phyloP scores from a whole-genome alignment of 768 basidiomycete species.

The Boletus edulis region DNA sequence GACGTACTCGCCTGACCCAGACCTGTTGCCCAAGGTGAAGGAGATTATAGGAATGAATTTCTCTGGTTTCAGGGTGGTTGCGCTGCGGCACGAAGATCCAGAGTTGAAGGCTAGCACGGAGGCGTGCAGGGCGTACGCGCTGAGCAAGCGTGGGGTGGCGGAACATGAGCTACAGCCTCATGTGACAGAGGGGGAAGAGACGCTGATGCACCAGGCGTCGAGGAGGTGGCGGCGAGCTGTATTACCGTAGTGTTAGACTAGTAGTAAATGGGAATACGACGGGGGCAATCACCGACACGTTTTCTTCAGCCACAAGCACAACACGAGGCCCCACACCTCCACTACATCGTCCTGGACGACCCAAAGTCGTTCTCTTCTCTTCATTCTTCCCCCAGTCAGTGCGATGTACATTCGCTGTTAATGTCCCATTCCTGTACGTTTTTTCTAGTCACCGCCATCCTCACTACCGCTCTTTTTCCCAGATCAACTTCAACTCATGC shows the following conservation, averaged over 20 bases:
- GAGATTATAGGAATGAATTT: conserved; percentile 73
- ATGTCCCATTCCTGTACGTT: conserved; percentile 24
- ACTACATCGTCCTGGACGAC: too few species aligned
- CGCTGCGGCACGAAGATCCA: conserved; percentile 55
- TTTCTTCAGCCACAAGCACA: not conserved
- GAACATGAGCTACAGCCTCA: conserved; percentile 66
- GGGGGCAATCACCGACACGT: not conserved
- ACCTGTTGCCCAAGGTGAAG: conserved; percentile 58
- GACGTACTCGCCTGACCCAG: conserved; percentile 74
- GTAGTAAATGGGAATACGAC: conserved; percentile 22
- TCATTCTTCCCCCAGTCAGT: conserved; percentile 8
- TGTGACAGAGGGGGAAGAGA: conserved; percentile 51
- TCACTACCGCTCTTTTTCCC: too few species aligned
- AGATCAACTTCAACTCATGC: not conserved
- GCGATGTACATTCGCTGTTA: conserved; percentile 25
- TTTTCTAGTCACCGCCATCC: not conserved
- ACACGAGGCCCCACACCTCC: conserved; percentile 27
- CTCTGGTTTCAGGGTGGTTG: conserved; percentile 54
- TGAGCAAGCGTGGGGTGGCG: conserved; percentile 55
- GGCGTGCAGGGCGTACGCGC: conserved; percentile 65
- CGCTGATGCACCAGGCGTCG: conserved; percentile 37
- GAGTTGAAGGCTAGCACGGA: conserved; percentile 56
- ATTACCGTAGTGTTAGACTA: not conserved
- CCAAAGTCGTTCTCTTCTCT: not conserved
- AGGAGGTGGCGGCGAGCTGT: not conserved